phyloP scores from a whole-genome alignment of 768 basidiomycete species.

The Tricholoma terreum region DNA sequence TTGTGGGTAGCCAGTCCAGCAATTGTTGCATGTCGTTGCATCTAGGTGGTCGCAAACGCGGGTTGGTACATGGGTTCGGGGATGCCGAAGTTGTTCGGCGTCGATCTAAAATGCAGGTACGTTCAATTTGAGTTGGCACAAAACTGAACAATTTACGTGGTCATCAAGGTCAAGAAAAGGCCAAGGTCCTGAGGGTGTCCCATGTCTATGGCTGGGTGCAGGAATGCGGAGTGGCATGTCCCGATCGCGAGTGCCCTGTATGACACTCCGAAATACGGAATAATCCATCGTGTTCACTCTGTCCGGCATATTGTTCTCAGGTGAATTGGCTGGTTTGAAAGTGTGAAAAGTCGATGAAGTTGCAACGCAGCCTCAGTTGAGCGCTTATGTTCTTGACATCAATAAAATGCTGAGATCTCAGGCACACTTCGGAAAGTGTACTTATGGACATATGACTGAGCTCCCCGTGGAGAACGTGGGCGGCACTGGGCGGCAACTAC shows the following conservation, averaged over 20 bases:
- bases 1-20: slow-evolving; percentile 47
- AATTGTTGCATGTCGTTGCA: slow-evolving; percentile 18
- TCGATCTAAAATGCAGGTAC: slow-evolving; percentile 28
- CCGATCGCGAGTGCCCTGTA: slow-evolving; percentile 2
- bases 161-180: slow-evolving; percentile 35
- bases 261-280: slow-evolving; percentile 7
- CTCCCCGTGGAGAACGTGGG: no score
- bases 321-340: no score
- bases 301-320: not conserved
- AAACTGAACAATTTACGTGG: slow-evolving; percentile 14
- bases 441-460: no score
- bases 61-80: slow-evolving; percentile 3
- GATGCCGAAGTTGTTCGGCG: slow-evolving; percentile 21
- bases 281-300: slow-evolving; percentile 7
- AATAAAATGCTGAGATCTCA: no score
- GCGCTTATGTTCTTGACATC: no score
- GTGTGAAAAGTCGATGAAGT: no score
- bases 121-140: not conserved
- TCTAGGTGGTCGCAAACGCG: slow-evolving; percentile 23
- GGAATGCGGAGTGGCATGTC: slow-evolving; percentile 25
- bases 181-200: slow-evolving; percentile 40
- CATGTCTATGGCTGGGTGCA: slow-evolving; percentile 36
- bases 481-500: no score
- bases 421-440: no score
- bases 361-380: no score